These are phyloP conservation scores for Globisporangium perplexum DNA, from an alignment of 352 stramenopile genomes.

Conservation along the genomic window DNA sequence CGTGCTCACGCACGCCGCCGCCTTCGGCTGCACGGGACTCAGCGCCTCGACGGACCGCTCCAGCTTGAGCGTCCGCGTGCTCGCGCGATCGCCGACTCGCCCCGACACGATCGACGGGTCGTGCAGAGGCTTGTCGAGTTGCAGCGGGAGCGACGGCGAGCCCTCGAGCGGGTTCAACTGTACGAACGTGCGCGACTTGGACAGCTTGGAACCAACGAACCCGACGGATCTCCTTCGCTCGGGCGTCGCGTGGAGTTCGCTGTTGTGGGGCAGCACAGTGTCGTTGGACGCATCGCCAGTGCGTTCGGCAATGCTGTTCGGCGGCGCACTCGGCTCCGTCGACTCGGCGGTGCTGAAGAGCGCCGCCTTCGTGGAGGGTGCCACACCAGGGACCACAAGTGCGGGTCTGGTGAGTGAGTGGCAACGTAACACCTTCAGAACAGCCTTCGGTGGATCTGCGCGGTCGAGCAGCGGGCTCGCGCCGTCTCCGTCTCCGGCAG, in stretches of 20 bases:
- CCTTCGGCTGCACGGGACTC: conserved; percentile 6
- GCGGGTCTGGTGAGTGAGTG: background rate
- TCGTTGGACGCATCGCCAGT: background rate
- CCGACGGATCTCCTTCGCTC: conserved; percentile 3
- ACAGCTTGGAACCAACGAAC: background rate
- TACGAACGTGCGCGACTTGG: conserved; percentile 2
- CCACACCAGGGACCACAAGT: background rate
- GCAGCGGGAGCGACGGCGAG: background rate
- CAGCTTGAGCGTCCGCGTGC: conserved; percentile 17
- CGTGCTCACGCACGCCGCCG: conserved; percentile 12
- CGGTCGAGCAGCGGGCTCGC: background rate
- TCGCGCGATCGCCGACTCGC: background rate
- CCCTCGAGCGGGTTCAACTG: conserved; percentile 1
- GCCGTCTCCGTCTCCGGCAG: background rate
- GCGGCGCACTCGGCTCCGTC: background rate
- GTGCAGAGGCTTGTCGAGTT: conserved; percentile 8
- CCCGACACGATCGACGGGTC: conserved; percentile 7
- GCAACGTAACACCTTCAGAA: background rate
- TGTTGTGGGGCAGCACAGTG: background rate
- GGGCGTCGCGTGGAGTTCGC: background rate
- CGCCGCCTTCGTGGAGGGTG: background rate
- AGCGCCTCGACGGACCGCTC: conserved; percentile 17
- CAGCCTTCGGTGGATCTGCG: background rate
- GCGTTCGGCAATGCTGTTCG: background rate
- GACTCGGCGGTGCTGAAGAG: background rate